Evolutionary conservation across 805 yeast genomes (phyloP).

Genomic region (Ogataea pini): DNA sequence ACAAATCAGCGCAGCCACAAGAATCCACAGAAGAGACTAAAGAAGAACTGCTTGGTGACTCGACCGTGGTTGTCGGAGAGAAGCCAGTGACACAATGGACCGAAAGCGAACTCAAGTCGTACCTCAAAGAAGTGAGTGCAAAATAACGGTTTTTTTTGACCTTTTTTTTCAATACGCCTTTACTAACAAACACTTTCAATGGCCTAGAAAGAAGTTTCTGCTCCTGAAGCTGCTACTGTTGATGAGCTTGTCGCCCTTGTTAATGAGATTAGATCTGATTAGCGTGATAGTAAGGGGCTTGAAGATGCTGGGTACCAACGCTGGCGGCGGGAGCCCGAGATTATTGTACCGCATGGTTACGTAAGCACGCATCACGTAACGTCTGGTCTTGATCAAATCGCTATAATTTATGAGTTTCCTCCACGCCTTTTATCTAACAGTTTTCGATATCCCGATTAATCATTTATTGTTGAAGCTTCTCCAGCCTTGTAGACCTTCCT

Average conservation of each 20-base stretch:
- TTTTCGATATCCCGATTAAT: slow-evolving; percentile 1
- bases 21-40: slow-evolving; percentile 9
- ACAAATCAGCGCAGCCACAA: not conserved
- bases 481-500: slow-evolving; percentile 44
- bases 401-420: slow-evolving; percentile 5
- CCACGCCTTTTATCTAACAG: slow-evolving; percentile 1
- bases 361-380: slow-evolving; percentile 1
- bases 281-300: slow-evolving; percentile 10
- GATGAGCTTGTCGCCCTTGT: slow-evolving; percentile 49
- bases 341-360: slow-evolving; percentile 6
- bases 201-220: slow-evolving; percentile 46
- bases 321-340: slow-evolving; percentile 7
- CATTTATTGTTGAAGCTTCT: slow-evolving; percentile 9
- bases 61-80: slow-evolving; percentile 31
- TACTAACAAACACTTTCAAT: slow-evolving; percentile 14
- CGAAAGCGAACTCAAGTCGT: slow-evolving; percentile 38
- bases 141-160: slow-evolving; percentile 32
- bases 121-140: slow-evolving; percentile 37
- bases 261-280: slow-evolving; percentile 39
- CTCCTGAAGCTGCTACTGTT: slow-evolving; percentile 48
- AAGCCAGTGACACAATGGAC: slow-evolving; percentile 33
- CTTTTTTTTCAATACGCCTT: not conserved
- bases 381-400: not conserved
- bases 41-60: slow-evolving; percentile 19
- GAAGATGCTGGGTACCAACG: slow-evolving; percentile 2